Base-by-base conservation (phyloP, 257 asterid genomes). In the Nicotiana tomentosiformis region DNA sequence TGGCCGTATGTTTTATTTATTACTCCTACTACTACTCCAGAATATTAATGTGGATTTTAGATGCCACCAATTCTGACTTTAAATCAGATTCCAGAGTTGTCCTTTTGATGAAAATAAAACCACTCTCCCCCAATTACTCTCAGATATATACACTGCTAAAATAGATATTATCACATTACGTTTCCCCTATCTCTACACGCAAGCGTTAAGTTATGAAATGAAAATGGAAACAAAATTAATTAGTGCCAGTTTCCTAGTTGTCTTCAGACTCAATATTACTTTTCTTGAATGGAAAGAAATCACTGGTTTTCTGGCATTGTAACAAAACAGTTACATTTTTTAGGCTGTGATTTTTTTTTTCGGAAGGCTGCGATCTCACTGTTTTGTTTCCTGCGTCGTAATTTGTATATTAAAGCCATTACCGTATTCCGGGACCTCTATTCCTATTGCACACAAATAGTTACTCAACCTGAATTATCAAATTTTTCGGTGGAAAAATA, bases 221-320 rank as follows among this genome's bases (percentile, higher is more conserved):
- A 26, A 26, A 51, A 51, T 3, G 26, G 23, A 74, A 74, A 49
- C 20, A 20, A 18, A 74, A 76, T 76, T 76, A 26, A 51, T 49
- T 76, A 15, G 26, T 72, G 79, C 20, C 79, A 23, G 8, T 20
- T 23, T 23, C 26, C 26, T 23, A 23, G 14, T 72, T 74, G 60
- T 43, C 37, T 58, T 33, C 33, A 58, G 70, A 8, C 35, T 78
- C 35, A 15, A 39, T 56, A 33, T 61, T 32, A 58, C 37, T 78
- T 84, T 80, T 29, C 84, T 87, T 87, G 85, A 80, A 82, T 85
- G 80, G 86, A 84, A 84, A 85, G 90, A 30, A 76, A 87, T 78
- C 35, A 66, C 51, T 62, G 77, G 23, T 49, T 15, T 57, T 5
- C 29, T 30, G 8, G 70, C 18, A 20, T 35, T 67, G 39, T 9